Conservation (phyloP, 148 eudicot species). For the Polygonum maritimum region DNA sequence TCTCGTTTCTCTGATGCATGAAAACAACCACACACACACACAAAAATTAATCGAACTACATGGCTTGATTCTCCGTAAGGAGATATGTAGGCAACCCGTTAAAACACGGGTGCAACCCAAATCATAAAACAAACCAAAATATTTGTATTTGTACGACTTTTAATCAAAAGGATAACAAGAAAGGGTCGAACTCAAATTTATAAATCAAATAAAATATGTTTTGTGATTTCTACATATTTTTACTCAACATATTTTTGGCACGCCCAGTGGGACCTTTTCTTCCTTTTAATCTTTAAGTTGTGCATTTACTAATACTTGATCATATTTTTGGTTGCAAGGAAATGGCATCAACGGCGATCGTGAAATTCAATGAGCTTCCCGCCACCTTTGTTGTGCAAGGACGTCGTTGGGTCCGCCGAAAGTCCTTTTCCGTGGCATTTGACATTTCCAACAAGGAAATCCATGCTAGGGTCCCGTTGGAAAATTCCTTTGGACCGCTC, state of each 20-base stretch:
- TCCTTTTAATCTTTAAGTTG: background rate
- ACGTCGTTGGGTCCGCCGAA: background rate
- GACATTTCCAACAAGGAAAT: background rate
- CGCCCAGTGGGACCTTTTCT: background rate
- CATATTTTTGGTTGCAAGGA: background rate
- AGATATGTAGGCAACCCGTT: background rate
- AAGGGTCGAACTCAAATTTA: no score
- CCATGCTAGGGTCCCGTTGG: background rate
- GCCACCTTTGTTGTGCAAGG: background rate
- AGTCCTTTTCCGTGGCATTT: background rate
- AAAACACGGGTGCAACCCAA: no score
- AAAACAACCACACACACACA: no score
- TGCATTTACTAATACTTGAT: background rate
- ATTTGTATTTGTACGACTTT: no score
- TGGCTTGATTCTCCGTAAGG: background rate
- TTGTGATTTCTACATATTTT: no score
- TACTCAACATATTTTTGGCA: background rate
- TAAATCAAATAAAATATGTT: no score
- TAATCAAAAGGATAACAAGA: no score
- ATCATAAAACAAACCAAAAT: no score
- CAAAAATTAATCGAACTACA: background rate
- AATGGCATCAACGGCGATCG: background rate
- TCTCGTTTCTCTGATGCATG: background rate
- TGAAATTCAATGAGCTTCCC: background rate
- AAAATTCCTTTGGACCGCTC: background rate